A percentile compares a stretch with the other conserved stretches of the same genome.
phyloP scores from a whole-genome alignment of 2,329 filamentous ascomycete genomes.

The Ramularia endophylla region DNA sequence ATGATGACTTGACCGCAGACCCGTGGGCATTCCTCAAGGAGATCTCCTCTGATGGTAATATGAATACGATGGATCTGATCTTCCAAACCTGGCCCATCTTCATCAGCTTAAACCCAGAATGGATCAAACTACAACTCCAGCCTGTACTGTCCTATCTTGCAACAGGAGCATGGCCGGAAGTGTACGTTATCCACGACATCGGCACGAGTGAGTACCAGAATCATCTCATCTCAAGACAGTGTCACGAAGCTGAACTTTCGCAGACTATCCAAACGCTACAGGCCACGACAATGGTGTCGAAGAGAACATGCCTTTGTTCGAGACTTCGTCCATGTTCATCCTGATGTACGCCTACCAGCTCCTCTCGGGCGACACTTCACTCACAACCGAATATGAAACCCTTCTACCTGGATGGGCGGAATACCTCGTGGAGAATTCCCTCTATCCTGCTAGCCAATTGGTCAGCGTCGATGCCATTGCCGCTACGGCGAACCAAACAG shows the following conservation, averaged over 20 bases:
- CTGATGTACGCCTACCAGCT: constrained; percentile 54
- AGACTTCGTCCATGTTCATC: constrained; percentile 50
- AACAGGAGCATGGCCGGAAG: constrained; percentile 18
- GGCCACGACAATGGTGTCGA: constrained; percentile 32
- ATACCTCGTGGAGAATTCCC: constrained; percentile 47
- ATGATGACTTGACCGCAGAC: constrained; percentile 12
- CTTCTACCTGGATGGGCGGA: constrained; percentile 50
- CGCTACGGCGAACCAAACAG: constrained; percentile 43
- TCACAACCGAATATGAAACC: constrained; percentile 44
- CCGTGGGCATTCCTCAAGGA: constrained; percentile 49
- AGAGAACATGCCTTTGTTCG: constrained; percentile 43
- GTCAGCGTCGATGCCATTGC: constrained; percentile 53
- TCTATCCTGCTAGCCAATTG: constrained; percentile 51
- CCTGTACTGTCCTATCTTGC: constrained; percentile 22
- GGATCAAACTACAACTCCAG: constrained; percentile 16
- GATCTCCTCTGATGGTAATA: constrained; percentile 40
- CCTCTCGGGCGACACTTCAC: constrained; percentile 42
- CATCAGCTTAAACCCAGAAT: constrained; percentile 22
- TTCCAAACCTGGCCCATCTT: constrained; percentile 29
- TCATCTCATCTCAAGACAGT: not conserved
- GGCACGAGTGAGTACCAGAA: constrained; percentile 8
- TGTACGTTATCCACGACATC: constrained; percentile 23
- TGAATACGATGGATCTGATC: constrained; percentile 30
- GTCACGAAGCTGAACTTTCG: not conserved
- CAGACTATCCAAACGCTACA: constrained; percentile 23